Evolutionary conservation across 1,284 basidiomycete species (phyloP), one percentile per base, ranked within the genome.

Genomic region (Vanrija sp.): DNA sequence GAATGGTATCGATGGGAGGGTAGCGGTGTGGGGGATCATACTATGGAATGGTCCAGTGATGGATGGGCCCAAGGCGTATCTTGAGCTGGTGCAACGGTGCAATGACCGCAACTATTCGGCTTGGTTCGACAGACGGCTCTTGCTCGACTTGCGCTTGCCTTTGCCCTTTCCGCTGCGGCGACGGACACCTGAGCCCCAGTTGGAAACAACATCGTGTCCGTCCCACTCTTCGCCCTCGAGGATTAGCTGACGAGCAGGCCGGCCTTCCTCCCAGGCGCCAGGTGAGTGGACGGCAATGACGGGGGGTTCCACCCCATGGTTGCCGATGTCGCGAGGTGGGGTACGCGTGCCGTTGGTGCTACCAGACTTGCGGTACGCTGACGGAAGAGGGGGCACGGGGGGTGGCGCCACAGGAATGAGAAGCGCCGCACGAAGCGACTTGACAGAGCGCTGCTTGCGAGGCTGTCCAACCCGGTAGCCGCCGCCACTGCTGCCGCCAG

Each of bases 141-240:
- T 34, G 34, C 34, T 34, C 2, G 34, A 8, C 34, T 34, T 34
- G 34, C 34, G 34, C 34, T 34, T 34, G 34, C 34, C 29, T 38
- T 51, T 54, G 38, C 49, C 46, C 18, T 43, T 44, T 7, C 58
- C 51, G 34, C 43, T 54, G 23, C 42, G 14, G 18, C 46, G 38
- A 29, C 57, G 57, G 19, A 51, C 46, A 5, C 59, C 59, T 42
- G 39, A 38, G 28, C 59, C 59, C 59, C 55, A 61, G 48, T 57
- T 58, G 8, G 28, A 29, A 16, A 61, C 51, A 29, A 55, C 45
- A 34, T 57, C 56, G 47, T 46, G 55, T 1, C 50, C 68, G 53
- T 74, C 73, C 69, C 69, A 76, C 54, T 77, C 75, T 44, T 73
- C 72, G 9, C 73, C 75, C 23, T 75, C 73, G 26, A 77, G 58